Base-by-base conservation (phyloP, 495 filamentous ascomycete species). In the Penicillium tannophilum region DNA sequence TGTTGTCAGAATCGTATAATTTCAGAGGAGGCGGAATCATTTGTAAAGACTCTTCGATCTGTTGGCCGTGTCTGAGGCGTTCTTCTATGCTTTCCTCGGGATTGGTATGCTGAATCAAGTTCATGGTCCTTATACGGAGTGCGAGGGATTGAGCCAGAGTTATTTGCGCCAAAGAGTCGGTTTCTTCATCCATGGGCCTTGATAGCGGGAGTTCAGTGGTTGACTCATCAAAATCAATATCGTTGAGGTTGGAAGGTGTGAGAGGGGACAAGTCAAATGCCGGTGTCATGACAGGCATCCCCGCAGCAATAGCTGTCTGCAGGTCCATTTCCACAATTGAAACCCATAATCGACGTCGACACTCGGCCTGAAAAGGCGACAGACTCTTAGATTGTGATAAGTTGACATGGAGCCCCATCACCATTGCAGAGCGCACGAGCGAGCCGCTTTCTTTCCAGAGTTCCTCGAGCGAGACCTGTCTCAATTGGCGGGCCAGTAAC, bases 341-440 rank as follows among this genome's bases (percentile, higher is more conserved):
- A n/a, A 69, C 64, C 78, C 77, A 81, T 2, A 81, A 62, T 41
- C 75, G 72, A 8, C 74, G 63, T 36, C 78, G 61, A 14, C 63
- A 60, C 49, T 80, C 77, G 11, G 63, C 67, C 20, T 75, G 64
- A 45, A 70, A 77, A 17, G 52, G 55, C 1, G 74, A 68, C 16
- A 72, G 44, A 4, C 23, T 51, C 11, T 46, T 58, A 9, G 54
- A 59, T 19, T 48, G 59, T 31, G 65, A 69, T 0, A 82, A 80
- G 56, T 87, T 81, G 3, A 79, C 72, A 58, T 89, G 85, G 19
- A 88, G 72, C 9, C 85, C 86, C 70, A 88, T 83, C 17, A 76
- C 74, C 64, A 87, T 80, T 10, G 84, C 84, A 7, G 76, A 78
- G 39, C 86, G 75, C 6, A 87, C 63, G 1, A 88, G 62, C 2